These are phyloP conservation scores for Corrigiola litoralis DNA, from an alignment of 179 eudicot genomes.

Conservation along the genomic window DNA sequence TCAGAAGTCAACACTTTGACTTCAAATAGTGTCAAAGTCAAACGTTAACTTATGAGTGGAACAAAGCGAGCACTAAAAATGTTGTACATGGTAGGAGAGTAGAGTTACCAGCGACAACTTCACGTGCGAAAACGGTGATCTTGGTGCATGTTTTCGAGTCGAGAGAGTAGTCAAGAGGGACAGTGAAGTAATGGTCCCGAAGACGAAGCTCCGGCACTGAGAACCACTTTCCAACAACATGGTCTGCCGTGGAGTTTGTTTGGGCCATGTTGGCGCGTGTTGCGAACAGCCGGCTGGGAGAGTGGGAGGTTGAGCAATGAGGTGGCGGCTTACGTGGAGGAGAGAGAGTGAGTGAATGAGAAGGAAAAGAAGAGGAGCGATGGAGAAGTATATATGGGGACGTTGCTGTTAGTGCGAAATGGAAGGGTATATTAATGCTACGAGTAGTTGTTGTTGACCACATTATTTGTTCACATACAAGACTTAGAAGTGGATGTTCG, in stretches of 20 bases:
- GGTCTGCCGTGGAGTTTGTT: slow-evolving; percentile 23
- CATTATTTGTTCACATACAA: no score
- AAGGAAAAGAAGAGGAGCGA: no score
- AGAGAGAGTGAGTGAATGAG: background rate
- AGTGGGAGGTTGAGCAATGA: background rate
- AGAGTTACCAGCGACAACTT: slow-evolving; percentile 64
- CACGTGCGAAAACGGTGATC: slow-evolving; percentile 85
- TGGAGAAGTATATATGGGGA: no score
- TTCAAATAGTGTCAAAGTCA: no score
- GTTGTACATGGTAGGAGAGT: no score
- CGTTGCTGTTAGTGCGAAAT: no score
- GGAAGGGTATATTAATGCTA: no score
- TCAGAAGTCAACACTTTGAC: no score
- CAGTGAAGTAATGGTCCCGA: slow-evolving; percentile 76
- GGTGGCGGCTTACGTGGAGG: slow-evolving; percentile 3
- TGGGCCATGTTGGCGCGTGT: slow-evolving; percentile 24
- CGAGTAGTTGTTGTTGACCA: no score
- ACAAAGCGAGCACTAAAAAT: no score
- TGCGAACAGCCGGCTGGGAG: slow-evolving; percentile 7
- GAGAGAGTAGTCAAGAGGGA: slow-evolving; percentile 79
- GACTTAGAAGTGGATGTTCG: no score
- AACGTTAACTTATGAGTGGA: no score
- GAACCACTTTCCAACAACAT: slow-evolving; percentile 61
- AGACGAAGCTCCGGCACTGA: slow-evolving; percentile 88
- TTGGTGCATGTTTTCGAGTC: slow-evolving; percentile 32